Evolutionary conservation across 2,329 filamentous ascomycete species (phyloP).

Genomic region (Aureobasidium sp.): DNA sequence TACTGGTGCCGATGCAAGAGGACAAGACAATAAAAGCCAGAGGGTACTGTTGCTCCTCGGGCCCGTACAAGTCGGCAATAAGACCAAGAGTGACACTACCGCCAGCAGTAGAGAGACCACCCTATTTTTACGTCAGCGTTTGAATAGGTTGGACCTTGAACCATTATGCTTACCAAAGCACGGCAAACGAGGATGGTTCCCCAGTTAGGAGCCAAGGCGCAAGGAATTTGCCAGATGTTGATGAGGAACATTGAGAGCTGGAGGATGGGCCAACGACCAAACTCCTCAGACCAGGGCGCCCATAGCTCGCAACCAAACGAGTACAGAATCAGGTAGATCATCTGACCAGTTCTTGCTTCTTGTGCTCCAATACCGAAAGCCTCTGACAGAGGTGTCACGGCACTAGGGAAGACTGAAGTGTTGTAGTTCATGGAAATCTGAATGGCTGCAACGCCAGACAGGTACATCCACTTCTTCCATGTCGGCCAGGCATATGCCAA

Average conservation of each 20-base stretch:
- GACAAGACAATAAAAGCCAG: slow-evolving; percentile 42
- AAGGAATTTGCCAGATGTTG: slow-evolving; percentile 67
- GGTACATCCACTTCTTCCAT: slow-evolving; percentile 43
- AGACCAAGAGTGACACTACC: slow-evolving; percentile 59
- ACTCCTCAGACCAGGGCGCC: slow-evolving; percentile 81
- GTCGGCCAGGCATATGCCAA: slow-evolving; percentile 39
- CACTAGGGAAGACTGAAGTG: slow-evolving; percentile 43
- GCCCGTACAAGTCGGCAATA: slow-evolving; percentile 56
- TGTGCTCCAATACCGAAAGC: slow-evolving; percentile 63
- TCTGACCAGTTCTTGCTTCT: slow-evolving; percentile 64
- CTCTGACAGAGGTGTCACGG: slow-evolving; percentile 40
- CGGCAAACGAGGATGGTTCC: slow-evolving; percentile 39
- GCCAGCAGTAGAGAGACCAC: slow-evolving; percentile 47
- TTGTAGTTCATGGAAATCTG: slow-evolving; percentile 49
- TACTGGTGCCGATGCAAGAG: slow-evolving; percentile 17
- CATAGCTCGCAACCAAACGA: slow-evolving; percentile 83
- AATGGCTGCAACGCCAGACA: slow-evolving; percentile 41
- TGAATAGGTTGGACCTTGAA: slow-evolving; percentile 26
- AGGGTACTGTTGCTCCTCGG: slow-evolving; percentile 52
- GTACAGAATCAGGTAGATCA: slow-evolving; percentile 72
- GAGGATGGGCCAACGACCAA: slow-evolving; percentile 69
- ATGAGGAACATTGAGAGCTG: slow-evolving; percentile 67
- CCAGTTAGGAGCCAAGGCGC: slow-evolving; percentile 37
- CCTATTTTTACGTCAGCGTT: slow-evolving; percentile 22
- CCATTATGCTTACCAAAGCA: slow-evolving; percentile 35